phyloP scores from a whole-genome alignment of 1,139 yeast genomes.

The Keqinozyma sinolaborantium region DNA sequence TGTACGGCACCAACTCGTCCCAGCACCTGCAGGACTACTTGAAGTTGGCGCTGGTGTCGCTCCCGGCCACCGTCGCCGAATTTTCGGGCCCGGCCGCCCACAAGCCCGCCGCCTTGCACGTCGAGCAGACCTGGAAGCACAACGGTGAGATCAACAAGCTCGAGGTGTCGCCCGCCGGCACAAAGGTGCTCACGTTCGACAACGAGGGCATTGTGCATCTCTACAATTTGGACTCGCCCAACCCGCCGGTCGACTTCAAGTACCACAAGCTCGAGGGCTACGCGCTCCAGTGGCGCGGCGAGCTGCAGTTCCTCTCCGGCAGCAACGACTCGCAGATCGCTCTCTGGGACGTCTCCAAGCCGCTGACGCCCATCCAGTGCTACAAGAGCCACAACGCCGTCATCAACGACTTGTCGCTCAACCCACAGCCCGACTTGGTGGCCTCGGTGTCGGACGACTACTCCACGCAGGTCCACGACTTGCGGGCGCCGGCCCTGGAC shows the following conservation, averaged over 20 bases:
- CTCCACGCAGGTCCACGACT: constrained; percentile 63
- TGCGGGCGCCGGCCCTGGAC: constrained; percentile 39
- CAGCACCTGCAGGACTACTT: constrained; percentile 39
- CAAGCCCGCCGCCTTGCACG: constrained; percentile 22
- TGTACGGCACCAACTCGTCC: constrained; percentile 48
- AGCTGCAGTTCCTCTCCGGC: constrained; percentile 55
- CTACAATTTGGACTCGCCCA: constrained; percentile 25
- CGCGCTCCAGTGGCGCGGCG: constrained; percentile 62
- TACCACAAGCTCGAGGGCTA: constrained; percentile 68
- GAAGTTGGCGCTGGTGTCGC: constrained; percentile 40
- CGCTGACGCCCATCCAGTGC: constrained; percentile 39
- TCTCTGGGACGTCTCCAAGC: constrained; percentile 57
- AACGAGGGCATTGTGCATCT: constrained; percentile 47
- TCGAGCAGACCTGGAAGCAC: constrained; percentile 47
- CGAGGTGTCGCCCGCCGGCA: constrained; percentile 32
- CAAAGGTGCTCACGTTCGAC: constrained; percentile 46
- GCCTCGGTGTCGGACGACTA: constrained; percentile 77
- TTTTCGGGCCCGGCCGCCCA: constrained; percentile 12
- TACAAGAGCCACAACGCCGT: constrained; percentile 48
- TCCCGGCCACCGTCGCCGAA: constrained; percentile 50
- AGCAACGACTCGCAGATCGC: constrained; percentile 67
- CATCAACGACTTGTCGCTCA: constrained; percentile 55
- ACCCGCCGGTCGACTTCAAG: constrained; percentile 36
- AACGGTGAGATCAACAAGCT: constrained; percentile 52
- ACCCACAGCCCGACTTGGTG: constrained; percentile 40